Evolutionary conservation across 108 stramenopile species (phyloP), one percentile per base, ranked within the genome.

Genomic region (Skeletonema marinoi): DNA sequence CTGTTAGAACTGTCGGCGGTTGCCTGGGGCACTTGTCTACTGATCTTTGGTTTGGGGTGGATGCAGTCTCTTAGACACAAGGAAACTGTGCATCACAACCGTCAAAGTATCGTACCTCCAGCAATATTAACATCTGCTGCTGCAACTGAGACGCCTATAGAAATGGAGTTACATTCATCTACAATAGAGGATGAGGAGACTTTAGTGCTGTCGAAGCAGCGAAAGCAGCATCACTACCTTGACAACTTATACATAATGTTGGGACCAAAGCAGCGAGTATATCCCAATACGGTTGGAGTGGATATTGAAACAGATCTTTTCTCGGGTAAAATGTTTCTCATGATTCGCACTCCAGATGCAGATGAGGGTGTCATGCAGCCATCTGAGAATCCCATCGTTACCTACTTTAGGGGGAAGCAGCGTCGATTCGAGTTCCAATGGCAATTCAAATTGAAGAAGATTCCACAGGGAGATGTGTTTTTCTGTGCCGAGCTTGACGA

Each of bases 391-490:
- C 60, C 66, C 14, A 76, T 81, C n/a, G 69, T 74, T 16, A 69
- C 70, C 25, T 93, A 93, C 60, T 84, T 98, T 51, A 39, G 83
- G 16, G 85, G 79, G 32, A 90, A 91, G 62, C 92, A 94, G 39
- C 91, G 97, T 33, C 85, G 93, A 36, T 98, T 98, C 67, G 97
- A 98, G 79, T 93, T 96, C 71, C 97, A 98, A 78, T 95, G 91
- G 67, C 97, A 96, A 73, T 71, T 93, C 35, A 84, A 84, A 66
- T 66, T 97, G 60, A 97, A 96, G 78, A 93, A 91, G 71, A 17
- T 91, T 21, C 91, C 93, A 3, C 32, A 70, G 19, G 90, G 88
- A 4, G 82, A 83, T 30, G 69, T 96, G 3, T 96, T 90, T 71
- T 88, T 96, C 82, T 88, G 92, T 14, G 88, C 85, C 58, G 93